Percentiles rank a stretch among this genome's conserved stretches.
These are phyloP conservation scores for Aegilops umbellulata DNA, from an alignment of 176 grass and related monocot genomes.

Conservation along the genomic window DNA sequence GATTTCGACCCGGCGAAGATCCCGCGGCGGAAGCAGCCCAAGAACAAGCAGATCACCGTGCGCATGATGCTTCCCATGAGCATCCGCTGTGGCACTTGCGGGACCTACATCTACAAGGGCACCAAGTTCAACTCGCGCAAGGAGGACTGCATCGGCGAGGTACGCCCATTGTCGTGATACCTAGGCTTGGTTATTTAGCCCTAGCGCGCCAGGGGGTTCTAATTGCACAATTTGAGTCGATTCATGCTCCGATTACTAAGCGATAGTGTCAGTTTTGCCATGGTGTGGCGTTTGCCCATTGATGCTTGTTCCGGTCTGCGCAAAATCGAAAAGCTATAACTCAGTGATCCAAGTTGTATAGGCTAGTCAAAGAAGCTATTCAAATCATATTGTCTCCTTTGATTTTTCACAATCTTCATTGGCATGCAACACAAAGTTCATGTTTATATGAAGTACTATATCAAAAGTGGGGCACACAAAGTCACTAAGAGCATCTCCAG, in stretches of 20 bases:
- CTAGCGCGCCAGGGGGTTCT: background rate
- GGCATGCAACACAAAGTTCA: background rate
- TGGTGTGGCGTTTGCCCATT: background rate
- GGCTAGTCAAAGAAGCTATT: background rate
- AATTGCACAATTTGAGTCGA: background rate
- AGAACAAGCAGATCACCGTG: conserved; percentile 77
- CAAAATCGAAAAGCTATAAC: background rate
- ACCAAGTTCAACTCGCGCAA: conserved; percentile 91
- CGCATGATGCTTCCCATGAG: conserved; percentile 86
- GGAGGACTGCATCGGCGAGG: conserved; percentile 66
- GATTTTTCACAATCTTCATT: background rate
- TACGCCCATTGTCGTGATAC: background rate
- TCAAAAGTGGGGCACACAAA: too few species aligned
- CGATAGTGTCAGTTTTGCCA: background rate
- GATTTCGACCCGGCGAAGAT: conserved; percentile 76
- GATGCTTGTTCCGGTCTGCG: background rate
- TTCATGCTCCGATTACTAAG: background rate
- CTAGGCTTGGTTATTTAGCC: background rate
- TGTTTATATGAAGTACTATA: background rate
- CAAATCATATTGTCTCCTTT: background rate
- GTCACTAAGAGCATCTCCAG: too few species aligned
- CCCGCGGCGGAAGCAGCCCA: conserved; percentile 56
- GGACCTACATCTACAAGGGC: conserved; percentile 80
- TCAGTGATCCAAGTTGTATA: background rate
- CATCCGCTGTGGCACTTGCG: conserved; percentile 68